Evolutionary conservation across 805 yeast genomes (phyloP), one percentile per base, ranked within the genome.

Genomic region (Suhomyces tanzawaensis): DNA sequence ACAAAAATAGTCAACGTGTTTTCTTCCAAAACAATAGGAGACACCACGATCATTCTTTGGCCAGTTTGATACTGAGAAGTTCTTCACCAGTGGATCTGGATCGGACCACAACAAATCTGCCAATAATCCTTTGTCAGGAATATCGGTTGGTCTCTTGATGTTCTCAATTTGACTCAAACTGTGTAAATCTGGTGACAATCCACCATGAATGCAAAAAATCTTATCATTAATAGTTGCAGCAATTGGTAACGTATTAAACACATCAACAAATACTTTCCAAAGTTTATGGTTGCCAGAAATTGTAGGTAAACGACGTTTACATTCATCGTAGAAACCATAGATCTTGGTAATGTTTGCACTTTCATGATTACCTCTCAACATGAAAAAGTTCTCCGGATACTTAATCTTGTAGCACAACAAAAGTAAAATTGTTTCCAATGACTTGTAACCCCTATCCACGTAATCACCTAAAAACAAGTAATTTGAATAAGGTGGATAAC

Each of bases 21-120:
- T 82, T 47, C 76, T 79, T 32, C 85, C 85, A 57, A 85, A 85
- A 53, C 87, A 78, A 53, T 80, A 85, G 4, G 88, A 80, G 2
- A 85, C 93, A 32, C 95, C 95, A 41, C 95, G 72, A 58, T 85
- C 95, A 57, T 85, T 85, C 44, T 80, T 85, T 25, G 82, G 80
- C 95, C 95, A 85, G 43, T 79, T 82, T 22, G 56, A 52, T 19
- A 52, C 42, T 6, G 69, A 58, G 39, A 62, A 64, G 13, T 52
- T 47, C 29, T 62, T 57, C 39, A 56, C 66, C 46, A 37, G 47
- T 11, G 74, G 66, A 41, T 80, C 88, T 0, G 95, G 95, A 55
- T 85, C 93, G 0, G 90, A 82, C 93, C 95, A 85, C 27, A 85
- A 58, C 45, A 85, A 67, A 64, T 85, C 95, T 3, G 89, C 85